Evolutionary conservation across 768 basidiomycete species (phyloP), one percentile per base, ranked within the genome.

Genomic region (Kwoniella pini): DNA sequence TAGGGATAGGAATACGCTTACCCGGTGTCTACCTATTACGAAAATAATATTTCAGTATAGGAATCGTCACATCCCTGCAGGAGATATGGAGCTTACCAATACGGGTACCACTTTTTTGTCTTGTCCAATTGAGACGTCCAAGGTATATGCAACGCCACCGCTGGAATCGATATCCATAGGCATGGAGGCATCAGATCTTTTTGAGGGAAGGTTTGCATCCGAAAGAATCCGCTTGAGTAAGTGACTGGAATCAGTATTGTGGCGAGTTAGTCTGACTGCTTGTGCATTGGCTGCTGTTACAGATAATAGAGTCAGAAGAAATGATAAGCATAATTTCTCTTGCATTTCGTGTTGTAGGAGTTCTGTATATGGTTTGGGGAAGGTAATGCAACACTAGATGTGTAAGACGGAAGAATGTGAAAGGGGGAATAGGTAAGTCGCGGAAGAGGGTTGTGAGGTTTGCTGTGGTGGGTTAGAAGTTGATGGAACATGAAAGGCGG

Each of bases 1-100:
- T n/a, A n/a, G n/a, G n/a, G n/a, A n/a, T n/a, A n/a, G n/a, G n/a
- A n/a, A 7, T 10, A 31, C 3, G 42, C 57, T 51, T 17, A 59
- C 57, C 57, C 57, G 9, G 57, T 59, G 44, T 59, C 57, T 17
- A 59, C 28, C 57, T 59, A 50, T 6, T 7, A 19, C 4, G 24
- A 22, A 24, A 10, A 13, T 19, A n/a, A n/a, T 28, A 6, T 15
- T 27, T 33, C 19, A 52, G 50, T 21, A 39, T 26, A 9, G 21
- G 33, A 7, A 36, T 7, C 7, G 33, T 36, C n/a, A 39, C 38
- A 40, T 36, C 52, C 6, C 6, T 0, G 36, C 21, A 5, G 19
- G 19, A 15, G 17, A 12, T 4, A 17, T 38, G 28, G 17, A 52
- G n/a, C 57, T 40, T 19, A 59, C 57, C 22, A 59, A 15, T 17